These are phyloP conservation scores for Collybia sordida DNA, from an alignment of 768 basidiomycete genomes.

Conservation along the genomic window DNA sequence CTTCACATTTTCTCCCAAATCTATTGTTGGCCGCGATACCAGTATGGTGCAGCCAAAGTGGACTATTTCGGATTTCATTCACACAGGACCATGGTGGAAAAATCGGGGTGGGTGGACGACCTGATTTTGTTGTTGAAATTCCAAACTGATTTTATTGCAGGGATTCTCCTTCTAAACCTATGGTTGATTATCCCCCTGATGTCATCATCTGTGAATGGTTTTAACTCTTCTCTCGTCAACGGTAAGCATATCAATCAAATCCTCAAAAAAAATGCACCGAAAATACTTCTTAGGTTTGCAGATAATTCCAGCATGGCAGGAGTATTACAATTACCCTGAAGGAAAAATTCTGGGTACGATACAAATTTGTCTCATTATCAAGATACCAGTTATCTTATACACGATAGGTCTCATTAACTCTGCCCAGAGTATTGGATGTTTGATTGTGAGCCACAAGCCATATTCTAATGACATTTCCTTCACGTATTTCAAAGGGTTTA, in stretches of 20 bases:
- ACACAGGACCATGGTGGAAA: conserved; percentile 60
- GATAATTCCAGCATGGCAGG: conserved; percentile 63
- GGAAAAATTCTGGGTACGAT: conserved; percentile 48
- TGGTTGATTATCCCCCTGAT: conserved; percentile 60
- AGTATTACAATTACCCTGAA: conserved; percentile 51
- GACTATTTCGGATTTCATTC: conserved; percentile 60
- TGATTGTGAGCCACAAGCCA: conserved; percentile 33
- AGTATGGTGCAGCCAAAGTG: conserved; percentile 42
- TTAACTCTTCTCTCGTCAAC: conserved; percentile 69
- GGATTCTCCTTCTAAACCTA: conserved; percentile 57
- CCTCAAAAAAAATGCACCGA: conserved; percentile 10
- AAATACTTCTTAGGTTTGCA: conserved; percentile 52
- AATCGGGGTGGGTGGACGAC: conserved; percentile 46
- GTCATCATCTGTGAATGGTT: conserved; percentile 64
- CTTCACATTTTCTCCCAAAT: background rate
- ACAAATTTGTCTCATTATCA: background rate
- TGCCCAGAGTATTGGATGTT: conserved; percentile 59
- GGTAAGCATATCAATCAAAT: conserved; percentile 18
- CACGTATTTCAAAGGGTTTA: conserved; percentile 40
- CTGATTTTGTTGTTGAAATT: background rate
- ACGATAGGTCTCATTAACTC: conserved; percentile 61
- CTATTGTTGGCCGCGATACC: conserved; percentile 19
- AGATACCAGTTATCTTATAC: background rate
- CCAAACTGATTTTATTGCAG: conserved; percentile 25
- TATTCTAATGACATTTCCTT: background rate